Evolutionary conservation across 129 eudicot genomes (phyloP).

Genomic region (Gnaphalium uliginosum): DNA sequence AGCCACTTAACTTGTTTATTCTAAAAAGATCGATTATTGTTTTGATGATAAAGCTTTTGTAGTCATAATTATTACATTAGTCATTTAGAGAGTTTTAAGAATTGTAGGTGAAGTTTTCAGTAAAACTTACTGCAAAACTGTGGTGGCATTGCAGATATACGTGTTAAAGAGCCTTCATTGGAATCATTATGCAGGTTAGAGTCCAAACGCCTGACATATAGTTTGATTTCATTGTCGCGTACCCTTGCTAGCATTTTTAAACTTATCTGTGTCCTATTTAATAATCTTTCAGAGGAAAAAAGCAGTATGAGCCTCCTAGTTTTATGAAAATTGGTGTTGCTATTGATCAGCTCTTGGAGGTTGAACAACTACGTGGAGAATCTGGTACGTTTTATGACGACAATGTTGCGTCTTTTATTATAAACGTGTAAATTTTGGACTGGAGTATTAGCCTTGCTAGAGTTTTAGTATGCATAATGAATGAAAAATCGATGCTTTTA

Average conservation of each 20-base stretch:
- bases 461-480: neutral
- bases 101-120: no score
- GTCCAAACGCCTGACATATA: neutral
- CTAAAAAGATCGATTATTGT: neutral
- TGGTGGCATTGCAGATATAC: slow-evolving; percentile 62
- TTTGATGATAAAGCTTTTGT: neutral
- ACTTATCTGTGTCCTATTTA: neutral
- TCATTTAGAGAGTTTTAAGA: no score
- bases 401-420: neutral
- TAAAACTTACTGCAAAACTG: neutral
- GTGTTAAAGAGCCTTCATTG: slow-evolving; percentile 86
- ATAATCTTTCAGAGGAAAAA: slow-evolving; percentile 61
- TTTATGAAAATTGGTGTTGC: slow-evolving; percentile 81
- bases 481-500: neutral
- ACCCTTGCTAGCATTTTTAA: neutral
- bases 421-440: neutral
- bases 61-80: neutral
- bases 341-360: slow-evolving; percentile 92
- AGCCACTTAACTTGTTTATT: neutral
- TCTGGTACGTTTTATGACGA: slow-evolving; percentile 42
- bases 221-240: slow-evolving; percentile 15
- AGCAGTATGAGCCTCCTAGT: slow-evolving; percentile 87
- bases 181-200: slow-evolving; percentile 91
- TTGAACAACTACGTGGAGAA: slow-evolving; percentile 60
- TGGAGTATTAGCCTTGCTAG: neutral